Evolutionary conservation across 2,329 filamentous ascomycete species (phyloP), one percentile per base, ranked within the genome.

Genomic region (Fusarium avenaceum): DNA sequence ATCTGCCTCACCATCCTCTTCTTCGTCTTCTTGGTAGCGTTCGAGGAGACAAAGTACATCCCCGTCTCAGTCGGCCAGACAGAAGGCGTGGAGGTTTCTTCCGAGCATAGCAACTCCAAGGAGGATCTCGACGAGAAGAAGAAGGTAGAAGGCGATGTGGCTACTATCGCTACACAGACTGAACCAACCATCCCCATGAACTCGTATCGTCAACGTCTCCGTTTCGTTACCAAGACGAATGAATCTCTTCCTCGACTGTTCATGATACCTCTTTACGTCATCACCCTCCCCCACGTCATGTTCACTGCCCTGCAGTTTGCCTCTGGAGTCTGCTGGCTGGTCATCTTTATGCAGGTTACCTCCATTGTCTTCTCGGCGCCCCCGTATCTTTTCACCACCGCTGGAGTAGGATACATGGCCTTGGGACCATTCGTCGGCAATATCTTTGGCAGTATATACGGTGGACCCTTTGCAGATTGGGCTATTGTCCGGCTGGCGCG

Each of bases 251-350:
- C 62, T 7, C 51, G 54, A 9, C 13, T 70, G 9, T 66, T 75
- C 28, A 19, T 69, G 35, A 63, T 74, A 42, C 75, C 58, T 1
- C 66, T 63, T 11, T 45, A 64, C 1, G 61, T 69, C 14, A 67
- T 74, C 14, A 65, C 59, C 0, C 80, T 82, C 13, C 81, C 81
- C 1, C 78, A 80, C 1, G 77, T 83, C 11, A 47, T 80, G 24
- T 82, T 80, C 50, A 78, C 77, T 0, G 78, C 74, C 1, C 24
- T 83, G 1, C 78, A 81, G 45, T 82, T 81, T 43, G 80, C 79
- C 1, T 73, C 69, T 9, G 69, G 69, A 8, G 60, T 73, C 1
- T 69, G 61, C 17, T 73, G 71, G 69, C 62, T 73, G 3, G 71
- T 73, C 4, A 39, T 71, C 0, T 71, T 54, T 4, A 71, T 72